Percentiles rank a stretch among this genome's conserved stretches.
Evolutionary conservation across 2,329 filamentous ascomycete genomes (phyloP).

Genomic region (Chaetomium sp.): DNA sequence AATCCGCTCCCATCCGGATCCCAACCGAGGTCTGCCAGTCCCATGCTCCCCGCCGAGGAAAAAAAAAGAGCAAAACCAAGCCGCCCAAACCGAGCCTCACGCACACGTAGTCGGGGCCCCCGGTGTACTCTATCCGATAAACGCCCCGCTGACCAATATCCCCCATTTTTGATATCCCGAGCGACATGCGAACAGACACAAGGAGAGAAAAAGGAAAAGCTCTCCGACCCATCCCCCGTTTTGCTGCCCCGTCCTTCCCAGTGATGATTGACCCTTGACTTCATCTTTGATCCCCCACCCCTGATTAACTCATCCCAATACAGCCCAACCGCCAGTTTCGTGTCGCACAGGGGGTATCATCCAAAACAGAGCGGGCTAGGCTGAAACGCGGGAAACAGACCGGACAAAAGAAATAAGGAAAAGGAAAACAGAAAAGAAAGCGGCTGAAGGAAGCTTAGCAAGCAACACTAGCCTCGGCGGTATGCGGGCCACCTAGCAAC

Average conservation of each 20-base stretch:
- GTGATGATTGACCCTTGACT: constrained; percentile 16
- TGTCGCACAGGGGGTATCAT: constrained; percentile 31
- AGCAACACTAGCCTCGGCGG: constrained; percentile 36
- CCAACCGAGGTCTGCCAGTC: constrained; percentile 5
- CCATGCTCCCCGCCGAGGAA: neutral
- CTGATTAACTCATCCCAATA: neutral
- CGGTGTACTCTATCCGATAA: constrained; percentile 16
- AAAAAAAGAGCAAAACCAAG: neutral
- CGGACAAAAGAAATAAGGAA: neutral
- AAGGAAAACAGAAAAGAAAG: neutral
- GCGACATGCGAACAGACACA: constrained; percentile 6
- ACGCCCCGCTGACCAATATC: constrained; percentile 14
- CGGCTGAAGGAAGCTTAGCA: constrained; percentile 10
- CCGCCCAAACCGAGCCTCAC: constrained; percentile 21
- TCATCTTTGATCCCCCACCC: constrained; percentile 5
- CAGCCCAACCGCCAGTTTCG: constrained; percentile 9
- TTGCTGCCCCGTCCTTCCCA: constrained; percentile 10
- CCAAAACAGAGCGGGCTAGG: constrained; percentile 22
- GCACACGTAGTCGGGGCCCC: constrained; percentile 21
- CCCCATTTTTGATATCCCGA: constrained; percentile 12
- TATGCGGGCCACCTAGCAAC: constrained; percentile 67
- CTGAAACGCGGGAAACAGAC: constrained; percentile 15
- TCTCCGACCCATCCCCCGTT: neutral
- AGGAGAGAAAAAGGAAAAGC: constrained; percentile 7
- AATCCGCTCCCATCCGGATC: neutral